phyloP scores from a whole-genome alignment of 179 eudicot genomes.

The Silene coronaria region DNA sequence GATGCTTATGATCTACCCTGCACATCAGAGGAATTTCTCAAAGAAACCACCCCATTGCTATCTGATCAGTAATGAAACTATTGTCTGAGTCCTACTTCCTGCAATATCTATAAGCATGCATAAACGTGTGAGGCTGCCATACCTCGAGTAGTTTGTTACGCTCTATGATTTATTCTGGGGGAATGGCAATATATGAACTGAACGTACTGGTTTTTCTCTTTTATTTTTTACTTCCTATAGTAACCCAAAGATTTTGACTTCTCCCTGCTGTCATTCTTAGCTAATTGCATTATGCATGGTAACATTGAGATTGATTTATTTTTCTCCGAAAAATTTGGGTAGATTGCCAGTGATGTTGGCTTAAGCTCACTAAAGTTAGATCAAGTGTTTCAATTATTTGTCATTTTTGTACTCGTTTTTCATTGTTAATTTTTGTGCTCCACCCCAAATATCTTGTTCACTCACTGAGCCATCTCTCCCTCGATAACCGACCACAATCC shows the following conservation, averaged over 20 bases:
- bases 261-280: not conserved
- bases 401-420: not conserved
- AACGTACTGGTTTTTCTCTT: not conserved
- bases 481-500: no score
- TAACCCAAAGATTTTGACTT: not conserved
- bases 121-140: not conserved
- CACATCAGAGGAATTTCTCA: conserved; percentile 51
- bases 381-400: not conserved
- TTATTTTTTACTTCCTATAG: not conserved
- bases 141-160: not conserved
- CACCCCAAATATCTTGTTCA: no score
- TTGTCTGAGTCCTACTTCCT: conserved; percentile 13
- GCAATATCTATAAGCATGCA: not conserved
- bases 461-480: no score
- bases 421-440: not conserved
- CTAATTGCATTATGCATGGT: not conserved
- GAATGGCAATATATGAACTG: not conserved
- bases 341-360: not conserved
- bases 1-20: conserved; percentile 74
- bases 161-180: not conserved
- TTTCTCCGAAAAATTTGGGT: not conserved
- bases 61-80: conserved; percentile 46
- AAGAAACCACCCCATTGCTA: conserved; percentile 55
- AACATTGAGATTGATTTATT: not conserved
- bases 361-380: not conserved